Evolutionary conservation across 495 filamentous ascomycete genomes (phyloP).

Genomic region (Venustampulla echinocandica): DNA sequence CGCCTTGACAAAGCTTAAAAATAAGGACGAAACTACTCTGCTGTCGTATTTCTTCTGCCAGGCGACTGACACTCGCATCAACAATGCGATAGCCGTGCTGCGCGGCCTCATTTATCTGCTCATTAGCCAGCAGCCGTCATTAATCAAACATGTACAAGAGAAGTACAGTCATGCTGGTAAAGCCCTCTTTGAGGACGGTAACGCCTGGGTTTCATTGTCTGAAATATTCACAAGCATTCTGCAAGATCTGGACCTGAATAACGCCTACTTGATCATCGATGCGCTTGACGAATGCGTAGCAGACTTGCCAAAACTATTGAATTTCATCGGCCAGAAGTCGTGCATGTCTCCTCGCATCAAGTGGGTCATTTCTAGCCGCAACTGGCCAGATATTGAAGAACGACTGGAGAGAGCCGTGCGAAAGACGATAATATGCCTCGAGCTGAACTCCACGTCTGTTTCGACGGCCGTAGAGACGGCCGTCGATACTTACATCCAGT

Average conservation of each 20-base stretch:
- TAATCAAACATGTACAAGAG: conserved; percentile 26
- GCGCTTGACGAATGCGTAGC: conserved; percentile 40
- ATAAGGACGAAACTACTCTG: not conserved
- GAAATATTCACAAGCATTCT: conserved; percentile 28
- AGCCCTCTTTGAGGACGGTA: conserved; percentile 26
- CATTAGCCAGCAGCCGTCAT: conserved; percentile 26
- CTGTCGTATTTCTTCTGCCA: conserved; percentile 44
- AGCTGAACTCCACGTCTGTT: conserved; percentile 19
- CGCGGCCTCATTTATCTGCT: conserved; percentile 30
- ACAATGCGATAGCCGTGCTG: conserved; percentile 27
- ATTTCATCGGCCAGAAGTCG: conserved; percentile 2
- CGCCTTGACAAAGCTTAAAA: not conserved
- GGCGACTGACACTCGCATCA: conserved; percentile 25
- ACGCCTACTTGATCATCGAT: conserved; percentile 34
- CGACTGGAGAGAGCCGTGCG: not conserved
- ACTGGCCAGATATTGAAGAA: conserved; percentile 9
- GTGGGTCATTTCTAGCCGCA: conserved; percentile 19
- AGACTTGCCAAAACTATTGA: conserved; percentile 15
- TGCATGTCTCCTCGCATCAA: conserved; percentile 9
- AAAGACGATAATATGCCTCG: conserved; percentile 21
- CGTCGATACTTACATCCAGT: conserved; percentile 9
- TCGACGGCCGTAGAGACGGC: conserved; percentile 17
- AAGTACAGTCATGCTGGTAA: conserved; percentile 24
- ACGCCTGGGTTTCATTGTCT: conserved; percentile 24
- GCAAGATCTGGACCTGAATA: conserved; percentile 19